These are phyloP conservation scores for Chlorophyllum brunneum DNA, from an alignment of 768 basidiomycete species.

Conservation along the genomic window DNA sequence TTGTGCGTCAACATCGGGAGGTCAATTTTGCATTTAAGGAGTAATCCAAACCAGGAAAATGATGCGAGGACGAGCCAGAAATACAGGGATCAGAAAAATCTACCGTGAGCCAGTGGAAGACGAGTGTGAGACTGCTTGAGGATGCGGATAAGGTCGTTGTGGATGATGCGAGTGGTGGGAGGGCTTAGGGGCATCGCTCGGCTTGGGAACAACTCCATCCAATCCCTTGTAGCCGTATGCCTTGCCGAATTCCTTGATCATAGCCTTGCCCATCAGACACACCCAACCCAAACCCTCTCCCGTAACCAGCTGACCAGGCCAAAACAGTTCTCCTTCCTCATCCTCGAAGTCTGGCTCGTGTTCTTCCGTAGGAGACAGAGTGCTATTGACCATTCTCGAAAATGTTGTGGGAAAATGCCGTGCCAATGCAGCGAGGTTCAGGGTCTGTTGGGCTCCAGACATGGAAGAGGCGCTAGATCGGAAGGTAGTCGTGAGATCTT, in stretches of 20 bases:
- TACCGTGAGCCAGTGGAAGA: conserved; percentile 9
- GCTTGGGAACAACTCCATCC: conserved; percentile 64
- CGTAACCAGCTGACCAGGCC: conserved; percentile 70
- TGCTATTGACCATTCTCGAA: conserved; percentile 66
- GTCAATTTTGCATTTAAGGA: neutral
- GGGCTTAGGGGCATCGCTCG: conserved; percentile 14
- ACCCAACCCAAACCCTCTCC: conserved; percentile 84
- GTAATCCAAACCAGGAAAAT: neutral
- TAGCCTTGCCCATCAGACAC: conserved; percentile 82
- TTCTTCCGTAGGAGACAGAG: conserved; percentile 61
- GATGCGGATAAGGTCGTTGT: conserved; percentile 7
- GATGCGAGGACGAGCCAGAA: conserved; percentile 4
- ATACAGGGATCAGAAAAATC: neutral
- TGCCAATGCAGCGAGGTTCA: conserved; percentile 65
- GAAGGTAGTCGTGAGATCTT: conserved; percentile 36
- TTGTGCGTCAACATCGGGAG: conserved; percentile 6
- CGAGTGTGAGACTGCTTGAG: conserved; percentile 8
- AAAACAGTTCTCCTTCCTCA: conserved; percentile 82
- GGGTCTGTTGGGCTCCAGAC: conserved; percentile 43
- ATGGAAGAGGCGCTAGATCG: conserved; percentile 43
- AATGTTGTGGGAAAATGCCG: conserved; percentile 76
- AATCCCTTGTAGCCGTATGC: conserved; percentile 70
- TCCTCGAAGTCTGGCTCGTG: conserved; percentile 82
- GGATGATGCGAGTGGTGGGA: neutral
- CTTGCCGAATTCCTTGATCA: conserved; percentile 80